phyloP scores from a whole-genome alignment of 768 basidiomycete genomes.

The Daedaleopsis sinensis region DNA sequence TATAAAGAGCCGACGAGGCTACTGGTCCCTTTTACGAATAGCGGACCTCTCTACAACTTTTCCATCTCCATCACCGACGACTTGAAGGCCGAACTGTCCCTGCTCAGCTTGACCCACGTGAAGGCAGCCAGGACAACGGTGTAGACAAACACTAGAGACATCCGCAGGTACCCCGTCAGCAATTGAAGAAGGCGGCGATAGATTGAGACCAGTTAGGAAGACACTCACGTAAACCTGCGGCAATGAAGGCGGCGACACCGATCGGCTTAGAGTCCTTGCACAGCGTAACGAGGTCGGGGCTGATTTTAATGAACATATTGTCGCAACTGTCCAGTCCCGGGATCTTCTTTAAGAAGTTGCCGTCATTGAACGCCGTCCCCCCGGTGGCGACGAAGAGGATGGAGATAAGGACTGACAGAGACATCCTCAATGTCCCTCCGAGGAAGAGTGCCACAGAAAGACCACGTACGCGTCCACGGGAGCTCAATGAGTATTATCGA shows the following conservation, averaged over 20 bases:
- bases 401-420: neutral
- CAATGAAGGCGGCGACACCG: constrained; percentile 3
- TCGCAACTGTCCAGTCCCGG: neutral
- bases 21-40: too few species aligned
- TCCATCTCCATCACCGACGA: neutral
- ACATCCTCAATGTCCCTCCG: neutral
- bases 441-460: neutral
- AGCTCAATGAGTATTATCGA: neutral
- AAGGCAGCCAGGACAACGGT: neutral
- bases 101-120: neutral
- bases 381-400: neutral
- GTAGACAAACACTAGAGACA: neutral
- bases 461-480: neutral
- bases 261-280: constrained; percentile 10
- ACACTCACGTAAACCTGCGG: constrained; percentile 2
- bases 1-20: too few species aligned
- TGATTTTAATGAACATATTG: neutral
- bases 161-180: neutral
- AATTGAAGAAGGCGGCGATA: neutral
- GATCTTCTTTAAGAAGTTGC: neutral
- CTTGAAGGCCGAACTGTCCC: neutral
- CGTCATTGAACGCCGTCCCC: neutral
- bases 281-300: neutral
- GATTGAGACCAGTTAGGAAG: neutral
- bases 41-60: neutral